phyloP scores from a whole-genome alignment of 768 basidiomycete genomes.

The Lanmaoa rubissima region DNA sequence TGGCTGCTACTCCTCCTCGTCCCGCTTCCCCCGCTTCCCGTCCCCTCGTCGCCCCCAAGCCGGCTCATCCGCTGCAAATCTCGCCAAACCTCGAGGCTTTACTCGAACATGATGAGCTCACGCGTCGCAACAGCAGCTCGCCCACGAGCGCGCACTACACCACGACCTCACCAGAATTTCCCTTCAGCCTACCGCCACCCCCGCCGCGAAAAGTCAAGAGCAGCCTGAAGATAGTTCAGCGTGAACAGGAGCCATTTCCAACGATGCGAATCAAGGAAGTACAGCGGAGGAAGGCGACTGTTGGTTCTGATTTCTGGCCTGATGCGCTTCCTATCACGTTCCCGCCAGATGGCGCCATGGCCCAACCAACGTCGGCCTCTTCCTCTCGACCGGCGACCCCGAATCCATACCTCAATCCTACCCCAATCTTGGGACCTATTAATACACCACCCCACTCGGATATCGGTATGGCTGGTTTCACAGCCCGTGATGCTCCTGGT shows the following conservation, averaged over 20 bases:
- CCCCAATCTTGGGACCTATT: constrained; percentile 24
- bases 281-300: constrained; percentile 15
- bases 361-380: constrained; percentile 4
- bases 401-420: constrained; percentile 39
- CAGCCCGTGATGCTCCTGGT: neutral
- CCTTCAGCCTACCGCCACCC: constrained; percentile 33
- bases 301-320: constrained; percentile 26
- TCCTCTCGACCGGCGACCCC: constrained; percentile 23
- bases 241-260: constrained; percentile 16
- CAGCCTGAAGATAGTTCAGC: constrained; percentile 11
- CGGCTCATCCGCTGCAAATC: constrained; percentile 41
- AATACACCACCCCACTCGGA: constrained; percentile 6
- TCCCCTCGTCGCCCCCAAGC: neutral
- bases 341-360: neutral
- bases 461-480: constrained; percentile 14
- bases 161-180: constrained; percentile 16
- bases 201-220: constrained; percentile 29
- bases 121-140: constrained; percentile 33
- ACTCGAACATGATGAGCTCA: constrained; percentile 54
- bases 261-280: constrained; percentile 18
- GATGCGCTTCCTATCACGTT: constrained; percentile 12
- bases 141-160: constrained; percentile 16
- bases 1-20: constrained; percentile 26
- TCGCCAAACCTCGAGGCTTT: constrained; percentile 61
- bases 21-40: constrained; percentile 13